Percentiles rank a stretch among this genome's conserved stretches.
phyloP scores from a whole-genome alignment of 2,329 filamentous ascomycete genomes.

The Penicillium sp. region DNA sequence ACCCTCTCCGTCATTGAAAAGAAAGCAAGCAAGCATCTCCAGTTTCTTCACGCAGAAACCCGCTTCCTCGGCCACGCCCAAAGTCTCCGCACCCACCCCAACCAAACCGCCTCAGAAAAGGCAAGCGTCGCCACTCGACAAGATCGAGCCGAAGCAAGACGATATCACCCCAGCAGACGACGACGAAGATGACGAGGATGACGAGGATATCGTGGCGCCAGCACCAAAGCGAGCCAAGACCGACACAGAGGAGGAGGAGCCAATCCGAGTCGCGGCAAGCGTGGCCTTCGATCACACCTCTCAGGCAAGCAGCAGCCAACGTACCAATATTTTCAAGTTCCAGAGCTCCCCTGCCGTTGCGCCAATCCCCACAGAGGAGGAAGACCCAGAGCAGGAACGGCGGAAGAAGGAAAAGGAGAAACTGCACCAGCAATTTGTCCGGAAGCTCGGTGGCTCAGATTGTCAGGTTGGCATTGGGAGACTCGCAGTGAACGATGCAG shows the following conservation, averaged over 20 bases:
- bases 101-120: conserved; percentile 10
- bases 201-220: conserved; percentile 43
- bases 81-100: conserved; percentile 6
- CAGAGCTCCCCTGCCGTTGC: conserved; percentile 48
- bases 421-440: conserved; percentile 80
- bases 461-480: conserved; percentile 68
- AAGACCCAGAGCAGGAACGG: conserved; percentile 50
- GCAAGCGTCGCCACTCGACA: conserved; percentile 9
- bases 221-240: conserved; percentile 42
- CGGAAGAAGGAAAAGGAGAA: conserved; percentile 62
- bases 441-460: conserved; percentile 83
- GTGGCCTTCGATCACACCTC: conserved; percentile 18
- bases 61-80: conserved; percentile 17
- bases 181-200: conserved; percentile 12
- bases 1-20: conserved; percentile 35
- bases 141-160: conserved; percentile 1
- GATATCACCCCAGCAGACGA: background rate
- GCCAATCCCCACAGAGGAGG: conserved; percentile 32
- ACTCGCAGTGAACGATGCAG: conserved; percentile 53
- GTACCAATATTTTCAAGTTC: conserved; percentile 60
- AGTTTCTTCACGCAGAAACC: conserved; percentile 73
- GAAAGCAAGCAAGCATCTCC: conserved; percentile 69
- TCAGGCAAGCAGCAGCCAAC: conserved; percentile 41
- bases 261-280: conserved; percentile 4
- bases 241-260: conserved; percentile 13